A percentile compares a stretch with the other conserved stretches of the same genome.
Evolutionary conservation across 129 eudicot species (phyloP).

Genomic region (Flaveria ramosissima): DNA sequence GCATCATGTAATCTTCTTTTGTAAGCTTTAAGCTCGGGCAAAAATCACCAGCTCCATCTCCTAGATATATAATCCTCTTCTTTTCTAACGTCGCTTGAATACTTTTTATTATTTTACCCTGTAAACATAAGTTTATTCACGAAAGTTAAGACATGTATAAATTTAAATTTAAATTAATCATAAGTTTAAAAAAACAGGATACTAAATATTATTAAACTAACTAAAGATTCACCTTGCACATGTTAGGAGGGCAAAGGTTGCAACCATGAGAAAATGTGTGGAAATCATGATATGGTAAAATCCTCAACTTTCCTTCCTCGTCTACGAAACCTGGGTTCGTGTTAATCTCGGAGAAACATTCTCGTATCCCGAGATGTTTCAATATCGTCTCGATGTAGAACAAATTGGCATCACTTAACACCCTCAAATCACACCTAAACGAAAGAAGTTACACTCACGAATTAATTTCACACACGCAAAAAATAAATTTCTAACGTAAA

Average conservation of each 20-base stretch:
- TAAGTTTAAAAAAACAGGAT: not conserved
- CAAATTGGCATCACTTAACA: conserved; percentile 75
- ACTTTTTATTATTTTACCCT: conserved; percentile 72
- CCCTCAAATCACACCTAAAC: conserved; percentile 80
- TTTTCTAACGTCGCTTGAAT: conserved; percentile 48
- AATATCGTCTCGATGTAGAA: conserved; percentile 80
- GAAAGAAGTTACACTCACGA: not conserved
- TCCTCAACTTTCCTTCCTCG: conserved; percentile 63
- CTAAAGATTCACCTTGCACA: conserved; percentile 77
- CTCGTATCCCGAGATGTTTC: conserved; percentile 62
- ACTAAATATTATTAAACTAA: not conserved
- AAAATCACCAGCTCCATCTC: conserved; percentile 82
- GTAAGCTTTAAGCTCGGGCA: conserved; percentile 71
- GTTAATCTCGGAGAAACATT: conserved; percentile 73
- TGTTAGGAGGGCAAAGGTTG: conserved; percentile 78
- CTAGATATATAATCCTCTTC: conserved; percentile 61
- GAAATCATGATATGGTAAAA: conserved; percentile 63
- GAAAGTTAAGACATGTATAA: no score
- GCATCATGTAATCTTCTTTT: conserved; percentile 69
- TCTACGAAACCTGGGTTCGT: conserved; percentile 69
- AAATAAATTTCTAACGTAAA: not conserved
- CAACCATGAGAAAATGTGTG: conserved; percentile 60
- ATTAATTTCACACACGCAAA: not conserved
- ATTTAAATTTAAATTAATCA: not conserved
- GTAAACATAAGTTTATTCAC: not conserved